phyloP scores from a whole-genome alignment of 192 early-diverging fungal genomes.

The Rhizophagus prolifer region DNA sequence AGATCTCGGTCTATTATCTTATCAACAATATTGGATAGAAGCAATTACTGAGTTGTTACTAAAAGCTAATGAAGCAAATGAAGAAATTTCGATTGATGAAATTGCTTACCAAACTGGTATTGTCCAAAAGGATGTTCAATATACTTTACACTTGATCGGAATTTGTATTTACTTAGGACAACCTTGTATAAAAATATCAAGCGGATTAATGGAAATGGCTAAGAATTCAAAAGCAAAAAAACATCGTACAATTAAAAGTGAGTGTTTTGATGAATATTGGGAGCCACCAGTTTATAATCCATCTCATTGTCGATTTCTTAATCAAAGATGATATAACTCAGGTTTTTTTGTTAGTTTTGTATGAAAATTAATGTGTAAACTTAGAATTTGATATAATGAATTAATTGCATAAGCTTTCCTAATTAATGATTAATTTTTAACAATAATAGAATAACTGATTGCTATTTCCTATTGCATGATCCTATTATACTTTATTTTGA shows the following conservation, averaged over 20 bases:
- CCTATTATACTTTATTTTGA: too few species aligned
- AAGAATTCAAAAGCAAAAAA: background rate
- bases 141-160: background rate
- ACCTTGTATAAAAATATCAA: background rate
- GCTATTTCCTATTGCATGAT: too few species aligned
- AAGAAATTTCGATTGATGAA: constrained; percentile 87
- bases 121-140: background rate
- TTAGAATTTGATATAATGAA: too few species aligned
- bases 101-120: constrained; percentile 68
- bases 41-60: constrained; percentile 72
- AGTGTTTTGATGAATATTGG: background rate
- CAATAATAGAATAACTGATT: too few species aligned
- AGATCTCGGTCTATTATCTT: constrained; percentile 90
- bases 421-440: too few species aligned
- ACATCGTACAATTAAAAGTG: background rate
- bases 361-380: too few species aligned
- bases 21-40: constrained; percentile 95
- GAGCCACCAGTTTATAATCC: background rate
- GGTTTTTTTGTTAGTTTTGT: too few species aligned
- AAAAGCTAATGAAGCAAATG: constrained; percentile 26
- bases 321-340: background rate
- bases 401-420: too few species aligned
- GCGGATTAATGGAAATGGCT: background rate
- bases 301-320: background rate
- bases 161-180: background rate